Conservation (phyloP, 2,329 filamentous ascomycete species). For the Aspergillus uvarum region DNA sequence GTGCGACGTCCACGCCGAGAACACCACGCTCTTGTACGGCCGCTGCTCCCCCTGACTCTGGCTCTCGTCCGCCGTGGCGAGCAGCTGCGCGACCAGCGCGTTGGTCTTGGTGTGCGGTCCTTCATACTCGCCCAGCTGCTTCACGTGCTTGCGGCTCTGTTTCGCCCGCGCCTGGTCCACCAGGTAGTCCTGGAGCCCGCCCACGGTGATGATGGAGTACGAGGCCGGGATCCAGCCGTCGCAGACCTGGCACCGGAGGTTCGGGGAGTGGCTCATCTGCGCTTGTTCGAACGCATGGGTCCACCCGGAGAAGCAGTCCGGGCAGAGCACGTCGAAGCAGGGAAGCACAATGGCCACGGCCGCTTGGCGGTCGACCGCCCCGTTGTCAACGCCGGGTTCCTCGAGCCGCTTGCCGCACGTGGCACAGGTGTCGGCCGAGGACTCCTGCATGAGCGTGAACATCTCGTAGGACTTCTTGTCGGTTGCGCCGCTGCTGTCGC, state of each 20-base stretch:
- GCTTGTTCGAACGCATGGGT: conserved; percentile 50
- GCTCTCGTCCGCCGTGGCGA: conserved; percentile 61
- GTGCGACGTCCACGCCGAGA: conserved; percentile 94
- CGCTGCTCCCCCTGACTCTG: conserved; percentile 51
- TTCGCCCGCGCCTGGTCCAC: conserved; percentile 59
- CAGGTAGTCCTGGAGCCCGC: conserved; percentile 50
- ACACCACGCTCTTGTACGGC: conserved; percentile 89
- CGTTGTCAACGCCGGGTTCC: conserved; percentile 53
- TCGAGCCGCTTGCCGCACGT: conserved; percentile 66
- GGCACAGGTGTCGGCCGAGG: conserved; percentile 71
- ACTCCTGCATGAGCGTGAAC: conserved; percentile 79
- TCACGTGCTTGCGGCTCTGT: conserved; percentile 55
- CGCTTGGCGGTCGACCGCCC: conserved; percentile 50
- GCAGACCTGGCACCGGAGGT: conserved; percentile 67
- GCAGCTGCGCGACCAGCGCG: conserved; percentile 73
- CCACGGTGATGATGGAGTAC: conserved; percentile 68
- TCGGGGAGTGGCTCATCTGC: conserved; percentile 43
- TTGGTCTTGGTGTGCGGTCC: conserved; percentile 92
- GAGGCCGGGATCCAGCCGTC: conserved; percentile 61
- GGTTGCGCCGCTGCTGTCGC: conserved; percentile 56
- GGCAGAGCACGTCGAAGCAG: conserved; percentile 84
- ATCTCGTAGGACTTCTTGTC: conserved; percentile 80
- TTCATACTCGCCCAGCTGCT: conserved; percentile 66
- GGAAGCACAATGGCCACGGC: conserved; percentile 73
- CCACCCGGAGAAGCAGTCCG: conserved; percentile 65